phyloP scores from a whole-genome alignment of 352 stramenopile species.

The Globisporangium alternatum region DNA sequence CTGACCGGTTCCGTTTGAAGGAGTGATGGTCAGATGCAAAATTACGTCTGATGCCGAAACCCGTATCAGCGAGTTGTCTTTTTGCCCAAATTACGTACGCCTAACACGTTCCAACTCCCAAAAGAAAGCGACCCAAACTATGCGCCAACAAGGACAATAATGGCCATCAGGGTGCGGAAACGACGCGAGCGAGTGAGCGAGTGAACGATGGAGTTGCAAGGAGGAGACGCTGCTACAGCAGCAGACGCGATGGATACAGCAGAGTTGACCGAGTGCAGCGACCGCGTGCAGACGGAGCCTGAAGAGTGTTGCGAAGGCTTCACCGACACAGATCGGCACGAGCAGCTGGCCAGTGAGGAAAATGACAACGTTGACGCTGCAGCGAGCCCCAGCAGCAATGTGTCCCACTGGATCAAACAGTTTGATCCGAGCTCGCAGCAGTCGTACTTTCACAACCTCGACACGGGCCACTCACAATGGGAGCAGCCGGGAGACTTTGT shows the following conservation, averaged over 20 bases:
- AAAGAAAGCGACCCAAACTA: too few species aligned
- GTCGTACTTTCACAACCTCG: constrained; percentile 54
- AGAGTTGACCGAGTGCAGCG: background rate
- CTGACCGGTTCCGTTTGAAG: background rate
- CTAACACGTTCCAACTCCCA: too few species aligned
- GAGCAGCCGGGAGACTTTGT: constrained; percentile 38
- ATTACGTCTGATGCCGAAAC: background rate
- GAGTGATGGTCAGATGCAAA: background rate
- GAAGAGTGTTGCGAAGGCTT: background rate
- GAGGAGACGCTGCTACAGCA: background rate
- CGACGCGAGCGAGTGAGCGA: background rate
- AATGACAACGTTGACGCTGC: background rate
- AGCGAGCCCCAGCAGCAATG: constrained; percentile 4
- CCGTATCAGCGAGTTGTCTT: background rate
- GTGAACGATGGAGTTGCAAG: background rate
- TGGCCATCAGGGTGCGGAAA: background rate
- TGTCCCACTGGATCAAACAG: constrained; percentile 41
- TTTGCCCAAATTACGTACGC: background rate
- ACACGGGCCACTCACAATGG: constrained; percentile 38
- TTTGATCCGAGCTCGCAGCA: constrained; percentile 34
- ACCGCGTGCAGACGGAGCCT: too few species aligned
- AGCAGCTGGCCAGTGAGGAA: background rate
- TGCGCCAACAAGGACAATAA: too few species aligned
- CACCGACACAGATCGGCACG: constrained; percentile 1
- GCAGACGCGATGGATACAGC: too few species aligned